A percentile compares a stretch with the other conserved stretches of the same genome.
These are phyloP conservation scores for Euphorbia celastroides DNA, from an alignment of 441 rosid species.

Conservation along the genomic window DNA sequence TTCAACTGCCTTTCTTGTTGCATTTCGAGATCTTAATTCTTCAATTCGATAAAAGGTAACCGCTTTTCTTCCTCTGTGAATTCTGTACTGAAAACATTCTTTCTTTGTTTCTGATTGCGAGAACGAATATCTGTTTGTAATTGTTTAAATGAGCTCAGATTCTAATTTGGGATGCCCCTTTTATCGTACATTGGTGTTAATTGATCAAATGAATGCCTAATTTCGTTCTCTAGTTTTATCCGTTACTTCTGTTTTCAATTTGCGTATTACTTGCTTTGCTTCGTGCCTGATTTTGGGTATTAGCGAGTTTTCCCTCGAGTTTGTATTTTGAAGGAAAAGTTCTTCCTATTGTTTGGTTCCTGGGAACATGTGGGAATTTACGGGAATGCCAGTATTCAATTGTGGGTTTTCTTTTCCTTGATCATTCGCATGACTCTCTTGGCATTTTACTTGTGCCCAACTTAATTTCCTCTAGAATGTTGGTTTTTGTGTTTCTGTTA, in stretches of 20 bases:
- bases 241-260: background rate
- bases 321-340: too few relatives aligned
- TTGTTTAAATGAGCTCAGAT: constrained; percentile 3
- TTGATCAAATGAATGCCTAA: background rate
- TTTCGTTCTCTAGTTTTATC: background rate
- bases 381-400: constrained; percentile 2
- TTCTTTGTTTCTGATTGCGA: background rate
- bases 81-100: background rate
- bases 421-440: background rate
- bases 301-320: background rate
- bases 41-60: constrained; percentile 21
- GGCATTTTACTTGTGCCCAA: background rate
- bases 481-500: background rate
- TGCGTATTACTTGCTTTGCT: background rate
- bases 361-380: constrained; percentile 7
- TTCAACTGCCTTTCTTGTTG: constrained; percentile 12
- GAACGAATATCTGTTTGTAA: constrained; percentile 14
- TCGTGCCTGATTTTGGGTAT: background rate
- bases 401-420: constrained; percentile 1
- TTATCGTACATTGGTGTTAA: constrained; percentile 19
- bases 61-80: background rate
- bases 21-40: constrained; percentile 43
- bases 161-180: constrained; percentile 7
- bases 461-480: background rate
- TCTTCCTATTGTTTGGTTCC: constrained; percentile 17